Percentiles rank a stretch among this genome's conserved stretches.
Evolutionary conservation across 257 asterid genomes (phyloP).

Genomic region (Plectranthus barbatus): DNA sequence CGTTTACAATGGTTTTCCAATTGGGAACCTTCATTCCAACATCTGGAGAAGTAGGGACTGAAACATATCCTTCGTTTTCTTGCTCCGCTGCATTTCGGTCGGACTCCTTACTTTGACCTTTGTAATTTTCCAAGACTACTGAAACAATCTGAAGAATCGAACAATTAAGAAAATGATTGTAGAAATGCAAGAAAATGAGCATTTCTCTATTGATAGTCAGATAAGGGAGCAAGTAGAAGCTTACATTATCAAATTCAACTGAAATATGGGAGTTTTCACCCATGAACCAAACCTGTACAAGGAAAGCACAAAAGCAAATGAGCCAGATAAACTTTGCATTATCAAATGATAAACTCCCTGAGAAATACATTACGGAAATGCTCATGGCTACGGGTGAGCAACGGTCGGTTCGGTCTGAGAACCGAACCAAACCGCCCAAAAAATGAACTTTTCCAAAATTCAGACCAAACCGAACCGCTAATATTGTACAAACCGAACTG

Average conservation of each 20-base stretch:
- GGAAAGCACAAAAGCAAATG: conserved; percentile 9
- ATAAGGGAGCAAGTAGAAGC: conserved; percentile 17
- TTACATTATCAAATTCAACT: conserved; percentile 80
- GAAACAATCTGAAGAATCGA: conserved; percentile 72
- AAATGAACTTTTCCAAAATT: too few relatives aligned
- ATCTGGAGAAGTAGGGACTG: conserved; percentile 35
- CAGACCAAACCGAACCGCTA: too few relatives aligned
- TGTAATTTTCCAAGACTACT: conserved; percentile 86
- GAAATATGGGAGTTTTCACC: conserved; percentile 88
- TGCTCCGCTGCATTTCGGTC: conserved; percentile 41
- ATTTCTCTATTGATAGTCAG: neutral
- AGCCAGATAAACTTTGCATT: conserved; percentile 2
- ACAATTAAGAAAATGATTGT: neutral
- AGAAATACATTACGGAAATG: neutral
- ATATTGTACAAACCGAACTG: too few relatives aligned
- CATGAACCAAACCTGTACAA: conserved; percentile 85
- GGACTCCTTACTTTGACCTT: conserved; percentile 45
- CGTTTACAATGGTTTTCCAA: conserved; percentile 64
- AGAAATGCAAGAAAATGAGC: neutral
- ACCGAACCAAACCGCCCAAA: too few relatives aligned
- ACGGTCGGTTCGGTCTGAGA: too few relatives aligned
- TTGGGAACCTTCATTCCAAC: conserved; percentile 47
- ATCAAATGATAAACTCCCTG: neutral
- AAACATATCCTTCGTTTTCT: conserved; percentile 52
- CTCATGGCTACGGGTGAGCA: neutral